Conservation (phyloP, 2,329 filamentous ascomycete species). For the Amylocarpus encephaloides region DNA sequence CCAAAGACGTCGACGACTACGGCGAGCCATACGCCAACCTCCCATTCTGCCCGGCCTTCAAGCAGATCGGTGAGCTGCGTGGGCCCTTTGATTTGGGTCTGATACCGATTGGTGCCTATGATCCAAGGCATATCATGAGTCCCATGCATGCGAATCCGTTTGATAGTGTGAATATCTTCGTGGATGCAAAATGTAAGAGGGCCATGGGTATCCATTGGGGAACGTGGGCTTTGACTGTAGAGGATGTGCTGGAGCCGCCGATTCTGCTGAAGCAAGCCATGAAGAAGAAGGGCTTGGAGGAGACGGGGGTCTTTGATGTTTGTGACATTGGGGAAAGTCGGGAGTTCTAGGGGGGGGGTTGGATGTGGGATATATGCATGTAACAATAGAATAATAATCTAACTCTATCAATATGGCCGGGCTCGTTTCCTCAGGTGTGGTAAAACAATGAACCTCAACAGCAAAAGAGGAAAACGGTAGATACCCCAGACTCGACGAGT, state of each 20-base stretch:
- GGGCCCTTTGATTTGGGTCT: constrained; percentile 86
- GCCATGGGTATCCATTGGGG: constrained; percentile 91
- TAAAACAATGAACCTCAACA: too few species aligned
- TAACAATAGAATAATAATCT: too few species aligned
- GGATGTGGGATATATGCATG: too few species aligned
- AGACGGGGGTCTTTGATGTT: constrained; percentile 32
- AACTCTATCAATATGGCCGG: too few species aligned
- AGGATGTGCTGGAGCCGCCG: constrained; percentile 79
- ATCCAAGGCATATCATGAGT: constrained; percentile 64
- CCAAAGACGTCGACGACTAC: constrained; percentile 61
- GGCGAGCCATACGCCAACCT: constrained; percentile 56
- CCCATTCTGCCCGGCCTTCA: constrained; percentile 78
- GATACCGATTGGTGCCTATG: constrained; percentile 87
- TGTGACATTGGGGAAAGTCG: constrained; percentile 11
- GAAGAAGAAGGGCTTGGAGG: constrained; percentile 55
- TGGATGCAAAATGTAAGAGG: constrained; percentile 66
- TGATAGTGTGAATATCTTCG: constrained; percentile 83
- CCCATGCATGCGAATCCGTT: constrained; percentile 77
- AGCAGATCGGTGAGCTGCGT: constrained; percentile 69
- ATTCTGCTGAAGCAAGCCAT: constrained; percentile 64
- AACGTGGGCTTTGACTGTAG: constrained; percentile 70
- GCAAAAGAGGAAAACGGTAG: too few species aligned
- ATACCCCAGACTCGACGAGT: too few species aligned
- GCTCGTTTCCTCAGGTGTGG: too few species aligned
- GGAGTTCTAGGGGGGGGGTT: constrained; percentile 1